Base-by-base conservation (phyloP, 2,329 filamentous ascomycete species). In the Ophiostoma angusticollis region DNA sequence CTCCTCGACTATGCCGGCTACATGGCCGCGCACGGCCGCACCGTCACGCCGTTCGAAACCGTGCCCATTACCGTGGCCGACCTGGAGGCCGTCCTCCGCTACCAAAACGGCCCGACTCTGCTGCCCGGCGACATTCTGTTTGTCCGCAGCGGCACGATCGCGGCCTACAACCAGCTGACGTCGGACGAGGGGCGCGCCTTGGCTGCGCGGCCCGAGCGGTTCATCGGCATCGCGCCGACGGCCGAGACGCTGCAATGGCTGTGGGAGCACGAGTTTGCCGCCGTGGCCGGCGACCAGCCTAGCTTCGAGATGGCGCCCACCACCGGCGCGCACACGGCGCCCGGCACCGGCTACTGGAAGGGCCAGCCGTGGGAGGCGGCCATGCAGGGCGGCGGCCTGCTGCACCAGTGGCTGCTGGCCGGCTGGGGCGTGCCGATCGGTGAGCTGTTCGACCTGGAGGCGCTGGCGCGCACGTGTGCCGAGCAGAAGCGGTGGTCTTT, bases 401-500 rank as follows among this genome's bases (percentile, higher is more conserved):
- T 50, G 23, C 61, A 63, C 45, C 51, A 63, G 46, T 66, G 59
- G 55, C 45, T 66, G 9, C 50, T 69, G 1, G 64, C 60, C 0
- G 65, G 65, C 0, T 72, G 67, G 66, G 68, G 68, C 0, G 57
- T 68, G 57, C 63, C 65, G 1, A 65, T 69, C 27, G 65, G 66
- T 0, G 66, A 70, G 49, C 47, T 68, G 33, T 68, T 68, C 41
- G 58, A 68, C 37, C 45, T 69, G 11, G 62, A 67, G 34, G 49
- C 42, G 3, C 41, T 69, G 29, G 51, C 54, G 1, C 37, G 43
- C 13, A 55, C 56, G 21, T 65, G 62, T 21, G 16, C 32, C 11
- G 52, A 55, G 37, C 44, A 49, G 9, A 42, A 50, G 4, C 43
- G 58, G 18, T 65, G 58, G 54, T 53, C 55, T 0, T 65, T 65